These are phyloP conservation scores for Pichia sp. DNA, from an alignment of 1,139 yeast genomes.

Conservation along the genomic window DNA sequence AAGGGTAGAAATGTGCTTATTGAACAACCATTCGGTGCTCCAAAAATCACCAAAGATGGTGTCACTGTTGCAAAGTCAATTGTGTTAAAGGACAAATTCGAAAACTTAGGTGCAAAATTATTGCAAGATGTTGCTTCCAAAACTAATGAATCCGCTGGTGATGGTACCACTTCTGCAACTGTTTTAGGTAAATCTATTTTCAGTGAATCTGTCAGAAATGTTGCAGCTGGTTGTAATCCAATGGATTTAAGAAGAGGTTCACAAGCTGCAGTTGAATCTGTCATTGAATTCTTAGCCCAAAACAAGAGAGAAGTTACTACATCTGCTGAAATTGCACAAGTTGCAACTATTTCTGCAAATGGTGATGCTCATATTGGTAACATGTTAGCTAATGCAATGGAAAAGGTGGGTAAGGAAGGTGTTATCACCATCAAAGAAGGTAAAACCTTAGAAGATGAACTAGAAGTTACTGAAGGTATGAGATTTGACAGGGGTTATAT, in stretches of 20 bases:
- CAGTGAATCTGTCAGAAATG: slow-evolving; percentile 96
- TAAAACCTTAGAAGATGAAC: slow-evolving; percentile 92
- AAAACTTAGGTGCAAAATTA: slow-evolving; percentile 93
- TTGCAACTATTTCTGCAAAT: slow-evolving; percentile 97
- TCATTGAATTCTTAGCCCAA: slow-evolving; percentile 78
- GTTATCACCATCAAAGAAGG: slow-evolving; percentile 97
- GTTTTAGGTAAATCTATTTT: slow-evolving; percentile 95
- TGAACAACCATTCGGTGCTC: slow-evolving; percentile 95
- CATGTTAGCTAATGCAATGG: slow-evolving; percentile 95
- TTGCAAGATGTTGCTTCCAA: slow-evolving; percentile 97
- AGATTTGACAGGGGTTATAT: slow-evolving; percentile 98
- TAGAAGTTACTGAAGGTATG: slow-evolving; percentile 99
- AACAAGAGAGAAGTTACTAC: slow-evolving; percentile 97
- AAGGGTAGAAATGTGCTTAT: slow-evolving; percentile 97
- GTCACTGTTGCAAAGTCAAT: slow-evolving; percentile 94
- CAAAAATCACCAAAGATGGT: slow-evolving; percentile 99
- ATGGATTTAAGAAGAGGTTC: slow-evolving; percentile 99
- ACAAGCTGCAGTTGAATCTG: slow-evolving; percentile 97
- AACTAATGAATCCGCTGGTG: slow-evolving; percentile 98
- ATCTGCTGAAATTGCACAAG: slow-evolving; percentile 96
- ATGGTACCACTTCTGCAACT: slow-evolving; percentile 98
- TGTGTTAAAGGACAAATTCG: slow-evolving; percentile 84
- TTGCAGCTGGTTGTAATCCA: slow-evolving; percentile 99
- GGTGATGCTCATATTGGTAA: slow-evolving; percentile 95
- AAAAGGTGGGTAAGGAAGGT: slow-evolving; percentile 99